These are phyloP conservation scores for Botrytis sinoallii DNA, from an alignment of 2,329 filamentous ascomycete genomes.

Conservation along the genomic window DNA sequence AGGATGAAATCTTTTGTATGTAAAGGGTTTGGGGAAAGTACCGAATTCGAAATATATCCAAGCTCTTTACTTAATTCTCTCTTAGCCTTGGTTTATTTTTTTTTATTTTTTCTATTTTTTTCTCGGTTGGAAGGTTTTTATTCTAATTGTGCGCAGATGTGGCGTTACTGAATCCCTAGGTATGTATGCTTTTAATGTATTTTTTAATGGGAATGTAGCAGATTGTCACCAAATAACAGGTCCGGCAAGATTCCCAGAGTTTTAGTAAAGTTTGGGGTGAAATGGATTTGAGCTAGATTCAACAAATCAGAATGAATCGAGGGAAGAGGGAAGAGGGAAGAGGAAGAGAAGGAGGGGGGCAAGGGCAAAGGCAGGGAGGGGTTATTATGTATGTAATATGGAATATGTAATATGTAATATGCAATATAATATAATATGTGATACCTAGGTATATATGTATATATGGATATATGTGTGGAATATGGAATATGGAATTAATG, in stretches of 20 bases:
- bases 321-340: not conserved
- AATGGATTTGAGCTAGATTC: not conserved
- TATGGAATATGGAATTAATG: not conserved
- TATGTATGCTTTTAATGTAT: not conserved
- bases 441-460: too few relatives aligned
- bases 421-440: too few relatives aligned
- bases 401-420: not conserved
- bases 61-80: not conserved
- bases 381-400: not conserved
- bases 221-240: not conserved
- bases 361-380: not conserved
- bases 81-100: not conserved
- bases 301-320: not conserved
- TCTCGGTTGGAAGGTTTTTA: not conserved
- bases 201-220: not conserved
- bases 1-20: constrained; percentile 1
- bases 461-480: too few relatives aligned
- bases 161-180: not conserved
- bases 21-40: not conserved
- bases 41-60: not conserved
- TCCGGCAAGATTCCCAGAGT: not conserved
- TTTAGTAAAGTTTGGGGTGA: not conserved
- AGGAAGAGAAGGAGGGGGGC: not conserved
- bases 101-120: not conserved
- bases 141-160: not conserved